Evolutionary conservation across 2,329 filamentous ascomycete species (phyloP).

Genomic region (Apiospora pterosperma): DNA sequence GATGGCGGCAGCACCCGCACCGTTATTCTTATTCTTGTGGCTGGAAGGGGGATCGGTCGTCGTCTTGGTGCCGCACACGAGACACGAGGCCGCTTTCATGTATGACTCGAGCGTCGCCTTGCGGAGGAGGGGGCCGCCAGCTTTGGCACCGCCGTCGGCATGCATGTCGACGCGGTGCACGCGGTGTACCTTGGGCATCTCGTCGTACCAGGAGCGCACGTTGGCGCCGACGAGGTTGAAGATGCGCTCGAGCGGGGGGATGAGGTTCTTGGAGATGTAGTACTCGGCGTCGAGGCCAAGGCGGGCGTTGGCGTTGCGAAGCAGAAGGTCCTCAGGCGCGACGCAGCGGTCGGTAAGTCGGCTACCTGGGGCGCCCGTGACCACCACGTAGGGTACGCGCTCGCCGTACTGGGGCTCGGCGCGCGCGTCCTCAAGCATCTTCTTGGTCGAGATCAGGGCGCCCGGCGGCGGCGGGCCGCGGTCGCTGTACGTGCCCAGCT

Average conservation of each 20-base stretch:
- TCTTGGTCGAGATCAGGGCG: constrained; percentile 80
- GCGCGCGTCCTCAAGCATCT: constrained; percentile 82
- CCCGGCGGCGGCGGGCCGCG: constrained; percentile 79
- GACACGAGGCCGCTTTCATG: constrained; percentile 75
- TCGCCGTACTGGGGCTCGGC: constrained; percentile 93
- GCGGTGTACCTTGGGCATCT: constrained; percentile 89
- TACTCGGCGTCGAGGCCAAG: constrained; percentile 89
- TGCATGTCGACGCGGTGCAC: constrained; percentile 58
- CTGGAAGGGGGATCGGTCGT: constrained; percentile 52
- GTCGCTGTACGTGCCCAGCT: constrained; percentile 82
- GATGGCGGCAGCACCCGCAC: constrained; percentile 14
- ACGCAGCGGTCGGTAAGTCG: constrained; percentile 87
- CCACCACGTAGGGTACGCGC: constrained; percentile 89
- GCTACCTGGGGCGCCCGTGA: constrained; percentile 82
- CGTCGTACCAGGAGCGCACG: constrained; percentile 87
- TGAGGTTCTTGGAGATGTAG: constrained; percentile 94
- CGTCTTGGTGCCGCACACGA: constrained; percentile 66
- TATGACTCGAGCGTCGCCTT: constrained; percentile 90
- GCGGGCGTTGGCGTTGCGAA: constrained; percentile 58
- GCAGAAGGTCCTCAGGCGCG: constrained; percentile 75
- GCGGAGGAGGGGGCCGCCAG: constrained; percentile 24
- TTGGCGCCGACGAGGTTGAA: constrained; percentile 96
- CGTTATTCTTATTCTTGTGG: constrained; percentile 39
- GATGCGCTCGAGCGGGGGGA: constrained; percentile 91
- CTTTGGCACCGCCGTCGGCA: constrained; percentile 9